A percentile compares a stretch with the other conserved stretches of the same genome.
phyloP scores from a whole-genome alignment of 106 monocot genomes.

The Allium fistulosum region DNA sequence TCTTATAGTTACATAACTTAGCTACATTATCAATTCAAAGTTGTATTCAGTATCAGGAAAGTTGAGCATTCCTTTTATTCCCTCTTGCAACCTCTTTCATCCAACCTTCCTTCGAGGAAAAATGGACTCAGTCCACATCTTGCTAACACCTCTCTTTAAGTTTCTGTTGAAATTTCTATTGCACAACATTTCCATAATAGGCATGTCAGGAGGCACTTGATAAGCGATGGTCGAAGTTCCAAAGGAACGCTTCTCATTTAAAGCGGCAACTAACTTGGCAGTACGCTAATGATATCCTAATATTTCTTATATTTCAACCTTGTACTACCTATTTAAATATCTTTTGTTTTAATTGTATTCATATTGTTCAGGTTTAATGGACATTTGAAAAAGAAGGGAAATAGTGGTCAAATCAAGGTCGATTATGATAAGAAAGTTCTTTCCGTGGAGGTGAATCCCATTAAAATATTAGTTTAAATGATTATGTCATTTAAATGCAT shows the following conservation, averaged over 20 bases:
- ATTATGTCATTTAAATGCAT: background rate
- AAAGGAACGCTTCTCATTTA: slow-evolving; percentile 70
- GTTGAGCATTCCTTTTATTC: no score
- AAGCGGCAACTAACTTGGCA: slow-evolving; percentile 92
- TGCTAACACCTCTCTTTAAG: no score
- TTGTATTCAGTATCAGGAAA: no score
- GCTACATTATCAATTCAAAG: no score
- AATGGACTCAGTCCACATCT: no score
- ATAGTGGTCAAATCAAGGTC: slow-evolving; percentile 76
- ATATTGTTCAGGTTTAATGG: slow-evolving; percentile 67
- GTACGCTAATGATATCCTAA: slow-evolving; percentile 37
- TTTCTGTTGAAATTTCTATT: background rate
- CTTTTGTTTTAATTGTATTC: slow-evolving; percentile 3
- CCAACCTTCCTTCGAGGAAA: no score
- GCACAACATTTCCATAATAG: slow-evolving; percentile 18
- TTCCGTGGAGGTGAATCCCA: slow-evolving; percentile 61
- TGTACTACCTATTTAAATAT: background rate
- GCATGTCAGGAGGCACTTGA: slow-evolving; percentile 79
- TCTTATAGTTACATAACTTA: no score
- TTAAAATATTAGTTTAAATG: background rate
- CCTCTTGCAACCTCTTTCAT: no score
- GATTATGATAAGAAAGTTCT: slow-evolving; percentile 78
- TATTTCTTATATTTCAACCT: background rate
- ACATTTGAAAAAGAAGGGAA: slow-evolving; percentile 89
- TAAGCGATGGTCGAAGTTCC: slow-evolving; percentile 81